A percentile compares a stretch with the other conserved stretches of the same genome.
These are phyloP conservation scores for Phoma sp. DNA, from an alignment of 2,329 filamentous ascomycete species.

Conservation along the genomic window DNA sequence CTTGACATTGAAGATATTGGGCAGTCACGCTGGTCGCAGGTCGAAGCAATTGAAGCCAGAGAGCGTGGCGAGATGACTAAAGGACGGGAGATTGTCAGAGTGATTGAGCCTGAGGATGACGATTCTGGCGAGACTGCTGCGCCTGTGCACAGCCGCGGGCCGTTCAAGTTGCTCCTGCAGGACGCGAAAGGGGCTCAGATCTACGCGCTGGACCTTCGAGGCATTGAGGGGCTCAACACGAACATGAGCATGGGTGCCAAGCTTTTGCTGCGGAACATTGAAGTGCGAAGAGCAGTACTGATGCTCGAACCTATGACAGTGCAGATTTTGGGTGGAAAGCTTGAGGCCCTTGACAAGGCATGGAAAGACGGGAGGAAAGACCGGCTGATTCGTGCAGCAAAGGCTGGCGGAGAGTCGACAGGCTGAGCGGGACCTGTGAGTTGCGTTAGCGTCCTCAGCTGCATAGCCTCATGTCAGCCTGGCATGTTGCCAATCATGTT, in stretches of 20 bases:
- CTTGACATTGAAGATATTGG: conserved; percentile 85
- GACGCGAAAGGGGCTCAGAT: conserved; percentile 71
- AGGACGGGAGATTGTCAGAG: conserved; percentile 81
- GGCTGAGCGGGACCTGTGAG: neutral
- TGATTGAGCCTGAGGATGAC: conserved; percentile 61
- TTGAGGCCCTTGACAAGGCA: conserved; percentile 77
- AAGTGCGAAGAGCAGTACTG: conserved; percentile 77
- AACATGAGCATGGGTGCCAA: conserved; percentile 81
- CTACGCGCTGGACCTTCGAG: conserved; percentile 74
- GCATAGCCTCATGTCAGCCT: no score
- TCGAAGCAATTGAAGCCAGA: conserved; percentile 78
- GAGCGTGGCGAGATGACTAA: conserved; percentile 75
- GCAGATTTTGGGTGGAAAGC: conserved; percentile 82
- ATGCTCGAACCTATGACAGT: conserved; percentile 73
- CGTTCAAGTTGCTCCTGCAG: conserved; percentile 82
- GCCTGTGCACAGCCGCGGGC: conserved; percentile 56
- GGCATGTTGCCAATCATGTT: no score
- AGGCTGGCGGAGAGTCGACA: conserved; percentile 13
- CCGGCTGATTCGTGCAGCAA: conserved; percentile 67
- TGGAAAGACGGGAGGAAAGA: conserved; percentile 77
- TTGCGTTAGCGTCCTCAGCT: neutral
- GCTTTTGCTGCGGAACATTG: conserved; percentile 69
- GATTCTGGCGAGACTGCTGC: conserved; percentile 35
- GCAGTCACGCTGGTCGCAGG: conserved; percentile 81
- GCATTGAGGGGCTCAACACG: conserved; percentile 69